Evolutionary conservation across 495 filamentous ascomycete genomes (phyloP).

Genomic region (Aspergillus taichungensis): DNA sequence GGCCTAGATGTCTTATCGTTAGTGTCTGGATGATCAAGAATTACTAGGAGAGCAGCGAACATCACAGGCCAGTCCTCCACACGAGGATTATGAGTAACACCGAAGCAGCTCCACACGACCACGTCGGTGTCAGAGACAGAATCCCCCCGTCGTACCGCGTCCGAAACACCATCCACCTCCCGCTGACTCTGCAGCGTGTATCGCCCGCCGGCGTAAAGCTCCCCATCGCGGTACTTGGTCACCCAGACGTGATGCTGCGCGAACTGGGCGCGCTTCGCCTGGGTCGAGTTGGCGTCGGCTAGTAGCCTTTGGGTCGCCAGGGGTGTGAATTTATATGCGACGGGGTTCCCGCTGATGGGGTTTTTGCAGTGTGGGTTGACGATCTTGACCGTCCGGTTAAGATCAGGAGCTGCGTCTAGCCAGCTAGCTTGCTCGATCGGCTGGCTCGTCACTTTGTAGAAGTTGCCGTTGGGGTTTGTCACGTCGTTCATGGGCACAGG

Average conservation of each 20-base stretch:
- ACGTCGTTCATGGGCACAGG: too few relatives aligned
- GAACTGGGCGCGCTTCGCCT: neutral
- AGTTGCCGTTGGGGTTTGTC: slow-evolving; percentile 55
- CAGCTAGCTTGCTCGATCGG: neutral
- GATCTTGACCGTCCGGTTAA: neutral
- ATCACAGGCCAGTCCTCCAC: slow-evolving; percentile 52
- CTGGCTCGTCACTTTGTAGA: slow-evolving; percentile 13
- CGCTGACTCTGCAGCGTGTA: neutral
- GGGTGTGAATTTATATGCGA: neutral
- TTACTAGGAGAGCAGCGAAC: too few relatives aligned
- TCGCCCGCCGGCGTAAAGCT: neutral
- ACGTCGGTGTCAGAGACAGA: slow-evolving; percentile 31
- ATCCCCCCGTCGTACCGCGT: too few relatives aligned
- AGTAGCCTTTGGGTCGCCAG: neutral
- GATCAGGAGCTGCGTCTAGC: neutral
- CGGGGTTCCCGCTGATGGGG: neutral
- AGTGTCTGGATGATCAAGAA: too few relatives aligned
- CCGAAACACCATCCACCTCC: too few relatives aligned
- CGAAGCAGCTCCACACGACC: slow-evolving; percentile 32
- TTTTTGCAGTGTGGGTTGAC: neutral
- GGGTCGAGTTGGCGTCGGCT: neutral
- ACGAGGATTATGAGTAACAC: slow-evolving; percentile 42
- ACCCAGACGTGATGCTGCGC: neutral
- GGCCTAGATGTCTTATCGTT: too few relatives aligned
- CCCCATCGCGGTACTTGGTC: neutral